Evolutionary conservation across 2,329 filamentous ascomycete species (phyloP).

Genomic region (Fusarium subglutinans): DNA sequence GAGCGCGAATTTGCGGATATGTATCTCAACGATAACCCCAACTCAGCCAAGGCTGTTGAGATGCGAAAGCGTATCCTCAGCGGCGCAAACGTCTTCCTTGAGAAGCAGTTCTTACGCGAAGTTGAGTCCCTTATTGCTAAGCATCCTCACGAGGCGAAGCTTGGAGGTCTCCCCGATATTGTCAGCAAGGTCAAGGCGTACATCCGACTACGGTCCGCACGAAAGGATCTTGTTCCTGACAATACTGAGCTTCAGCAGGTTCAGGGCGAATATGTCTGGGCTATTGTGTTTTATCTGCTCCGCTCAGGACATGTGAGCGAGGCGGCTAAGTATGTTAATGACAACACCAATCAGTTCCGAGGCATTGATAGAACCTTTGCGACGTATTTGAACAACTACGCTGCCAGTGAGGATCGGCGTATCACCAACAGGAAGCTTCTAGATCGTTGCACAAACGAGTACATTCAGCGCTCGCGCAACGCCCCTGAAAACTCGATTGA

Average conservation of each 20-base stretch:
- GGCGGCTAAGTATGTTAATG: conserved; percentile 85
- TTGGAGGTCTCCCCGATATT: conserved; percentile 88
- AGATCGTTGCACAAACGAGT: conserved; percentile 89
- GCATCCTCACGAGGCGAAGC: conserved; percentile 86
- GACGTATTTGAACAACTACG: conserved; percentile 86
- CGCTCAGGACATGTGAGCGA: conserved; percentile 85
- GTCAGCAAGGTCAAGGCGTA: conserved; percentile 93
- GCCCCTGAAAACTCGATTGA: conserved; percentile 89
- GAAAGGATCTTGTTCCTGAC: conserved; percentile 86
- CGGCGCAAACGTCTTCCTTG: conserved; percentile 82
- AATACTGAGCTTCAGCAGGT: conserved; percentile 82
- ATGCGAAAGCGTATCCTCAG: conserved; percentile 83
- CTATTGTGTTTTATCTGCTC: conserved; percentile 90
- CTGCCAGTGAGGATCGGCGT: conserved; percentile 77
- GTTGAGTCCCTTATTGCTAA: conserved; percentile 81
- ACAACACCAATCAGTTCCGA: conserved; percentile 82
- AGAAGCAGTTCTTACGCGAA: conserved; percentile 81
- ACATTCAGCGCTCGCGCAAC: conserved; percentile 83
- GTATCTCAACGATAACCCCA: conserved; percentile 79
- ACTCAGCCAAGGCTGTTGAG: conserved; percentile 69
- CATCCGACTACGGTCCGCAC: conserved; percentile 79
- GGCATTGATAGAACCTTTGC: conserved; percentile 91
- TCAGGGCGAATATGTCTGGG: conserved; percentile 89
- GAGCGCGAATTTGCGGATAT: conserved; percentile 80
- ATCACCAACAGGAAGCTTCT: conserved; percentile 79